Base-by-base conservation (phyloP, 805 yeast genomes). In the Candida oleophila region DNA sequence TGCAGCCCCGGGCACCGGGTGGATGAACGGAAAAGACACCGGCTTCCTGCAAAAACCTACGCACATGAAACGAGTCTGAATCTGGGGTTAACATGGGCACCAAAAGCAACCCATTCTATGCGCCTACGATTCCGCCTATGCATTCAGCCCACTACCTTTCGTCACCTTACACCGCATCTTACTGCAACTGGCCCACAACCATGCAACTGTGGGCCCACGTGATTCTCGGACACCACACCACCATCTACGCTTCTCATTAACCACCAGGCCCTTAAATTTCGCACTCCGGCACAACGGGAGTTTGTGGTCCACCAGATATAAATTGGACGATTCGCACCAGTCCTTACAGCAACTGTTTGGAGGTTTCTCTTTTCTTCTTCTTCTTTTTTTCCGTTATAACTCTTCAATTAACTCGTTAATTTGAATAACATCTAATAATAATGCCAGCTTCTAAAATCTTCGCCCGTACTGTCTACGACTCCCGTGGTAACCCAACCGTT, bases 401-500 rank as follows among this genome's bases (percentile, higher is more conserved):
- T 38, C 49, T 34, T 21, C 36, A 30, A 38, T 43, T 45, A 42
- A 44, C 41, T 43, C 32, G 22, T 16, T 34, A n/a, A 22, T 22
- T n/a, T 50, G 25, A 15, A 34, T 7, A 34, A 34, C 19, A 34
- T 33, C 32, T 19, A 36, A 4, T 16, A 7, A 36, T n/a, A 36
- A 56, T 54, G 57, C 18, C 55, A 5, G 46, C 50, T 34, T 25
- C 45, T 22, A 50, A 50, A 43, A 33, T 57, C 22, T 44, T 46
- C 38, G 50, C 62, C 12, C 50, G 60, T 41, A 44, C 42, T 38
- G 56, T 57, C 32, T 57, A 57, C 49, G 62, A 57, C 43, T 57
- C 62, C 16, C 49, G 62, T 33, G 62, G 62, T 34, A 56, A 56
- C 49, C 62, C 62, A 41, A 57, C 62, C 2, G 58, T 57, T 20